Conservation (phyloP, 768 basidiomycete genomes). For the Candolleomyces efflorescens region DNA sequence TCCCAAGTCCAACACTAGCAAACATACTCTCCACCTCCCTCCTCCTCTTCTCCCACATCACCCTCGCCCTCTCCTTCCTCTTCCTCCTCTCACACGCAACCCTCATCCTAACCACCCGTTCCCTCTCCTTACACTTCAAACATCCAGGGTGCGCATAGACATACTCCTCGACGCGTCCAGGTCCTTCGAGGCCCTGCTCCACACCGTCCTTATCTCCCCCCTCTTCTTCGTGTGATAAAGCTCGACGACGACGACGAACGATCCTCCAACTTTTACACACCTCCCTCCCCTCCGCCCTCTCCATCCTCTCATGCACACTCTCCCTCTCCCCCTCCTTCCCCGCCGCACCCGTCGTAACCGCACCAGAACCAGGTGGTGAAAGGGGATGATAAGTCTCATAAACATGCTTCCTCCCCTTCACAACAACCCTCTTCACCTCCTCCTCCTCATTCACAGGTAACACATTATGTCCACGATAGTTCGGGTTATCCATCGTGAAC, state of each 20-base stretch:
- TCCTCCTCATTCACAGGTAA: not conserved
- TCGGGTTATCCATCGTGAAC: not conserved
- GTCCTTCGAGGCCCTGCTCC: not conserved
- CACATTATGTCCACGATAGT: not conserved
- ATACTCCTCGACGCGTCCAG: not conserved
- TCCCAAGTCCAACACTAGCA: conserved; percentile 11
- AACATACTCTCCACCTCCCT: conserved; percentile 7
- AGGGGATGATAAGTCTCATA: conserved; percentile 39
- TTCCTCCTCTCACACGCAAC: conserved; percentile 8
- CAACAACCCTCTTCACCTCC: not conserved
- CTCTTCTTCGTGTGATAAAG: no score
- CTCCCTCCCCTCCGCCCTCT: conserved; percentile 17
- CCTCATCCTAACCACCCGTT: conserved; percentile 9
- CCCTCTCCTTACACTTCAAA: conserved; percentile 14
- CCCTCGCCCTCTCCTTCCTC: conserved; percentile 11
- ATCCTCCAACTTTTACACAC: not conserved
- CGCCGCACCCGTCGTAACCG: no score
- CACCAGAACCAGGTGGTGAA: no score
- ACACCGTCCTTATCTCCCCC: no score
- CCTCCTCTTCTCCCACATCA: conserved; percentile 16
- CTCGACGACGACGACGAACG: no score
- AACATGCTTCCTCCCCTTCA: conserved; percentile 10
- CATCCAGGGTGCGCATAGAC: not conserved
- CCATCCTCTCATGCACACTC: conserved; percentile 34
- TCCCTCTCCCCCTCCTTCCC: conserved; percentile 19